Percentiles rank a stretch among this genome's conserved stretches.
phyloP scores from a whole-genome alignment of 192 early-diverging fungal species.

The Rhizophagus prolifer region DNA sequence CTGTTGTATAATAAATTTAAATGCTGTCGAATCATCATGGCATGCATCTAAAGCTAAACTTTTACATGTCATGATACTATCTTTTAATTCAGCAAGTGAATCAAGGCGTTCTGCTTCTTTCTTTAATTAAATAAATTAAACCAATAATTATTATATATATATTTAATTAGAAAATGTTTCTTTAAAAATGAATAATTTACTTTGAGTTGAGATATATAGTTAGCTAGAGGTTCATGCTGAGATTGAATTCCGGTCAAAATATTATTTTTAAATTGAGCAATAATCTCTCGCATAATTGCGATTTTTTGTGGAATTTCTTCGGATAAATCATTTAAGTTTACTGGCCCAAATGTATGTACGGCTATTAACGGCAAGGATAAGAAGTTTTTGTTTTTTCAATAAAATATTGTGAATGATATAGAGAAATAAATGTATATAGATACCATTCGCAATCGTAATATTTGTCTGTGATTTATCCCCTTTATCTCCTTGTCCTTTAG shows the following conservation, averaged over 20 bases:
- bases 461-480: neutral
- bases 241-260: neutral
- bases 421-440: neutral
- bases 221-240: neutral
- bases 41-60: slow-evolving; percentile 13
- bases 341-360: slow-evolving; percentile 23
- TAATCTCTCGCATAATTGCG: neutral
- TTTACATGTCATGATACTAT: slow-evolving; percentile 21
- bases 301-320: slow-evolving; percentile 25
- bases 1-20: slow-evolving; percentile 15
- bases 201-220: neutral
- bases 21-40: neutral
- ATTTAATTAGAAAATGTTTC: neutral
- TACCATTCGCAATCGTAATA: neutral
- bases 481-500: too few species aligned
- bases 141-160: neutral
- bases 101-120: slow-evolving; percentile 1
- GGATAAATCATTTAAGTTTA: neutral
- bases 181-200: neutral
- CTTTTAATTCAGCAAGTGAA: slow-evolving; percentile 8
- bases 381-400: neutral
- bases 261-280: slow-evolving; percentile 3
- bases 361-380: neutral
- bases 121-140: slow-evolving; percentile 5
- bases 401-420: neutral